phyloP scores from a whole-genome alignment of 345 rosid species.

The Citrus australasica region DNA sequence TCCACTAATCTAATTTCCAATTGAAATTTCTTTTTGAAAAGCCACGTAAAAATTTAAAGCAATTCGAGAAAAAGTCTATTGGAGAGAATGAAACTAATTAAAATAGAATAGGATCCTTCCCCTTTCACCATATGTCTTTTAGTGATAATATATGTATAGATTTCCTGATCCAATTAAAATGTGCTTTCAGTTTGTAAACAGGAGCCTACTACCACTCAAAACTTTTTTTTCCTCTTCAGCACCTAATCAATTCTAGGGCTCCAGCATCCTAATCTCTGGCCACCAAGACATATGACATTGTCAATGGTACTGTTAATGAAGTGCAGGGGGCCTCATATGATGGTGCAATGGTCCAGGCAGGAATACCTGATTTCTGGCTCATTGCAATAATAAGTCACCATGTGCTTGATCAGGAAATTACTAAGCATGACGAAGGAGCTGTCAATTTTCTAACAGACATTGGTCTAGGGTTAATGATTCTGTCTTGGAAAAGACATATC shows the following conservation, averaged over 20 bases:
- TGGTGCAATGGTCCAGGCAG: slow-evolving; percentile 50
- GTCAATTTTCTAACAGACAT: slow-evolving; percentile 78
- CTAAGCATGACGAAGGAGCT: slow-evolving; percentile 91
- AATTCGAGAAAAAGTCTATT: too few species aligned
- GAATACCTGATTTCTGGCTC: slow-evolving; percentile 95
- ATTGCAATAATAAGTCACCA: slow-evolving; percentile 88
- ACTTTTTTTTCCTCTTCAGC: too few species aligned
- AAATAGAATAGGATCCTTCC: too few species aligned
- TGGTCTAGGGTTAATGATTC: slow-evolving; percentile 80
- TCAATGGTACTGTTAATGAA: slow-evolving; percentile 47
- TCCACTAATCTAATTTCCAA: too few species aligned
- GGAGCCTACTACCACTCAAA: too few species aligned
- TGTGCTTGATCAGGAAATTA: slow-evolving; percentile 78
- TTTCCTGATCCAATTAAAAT: too few species aligned
- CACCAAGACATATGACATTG: slow-evolving; percentile 68
- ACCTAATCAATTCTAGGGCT: slow-evolving; percentile 44
- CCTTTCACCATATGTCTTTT: too few species aligned
- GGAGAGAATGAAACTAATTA: too few species aligned
- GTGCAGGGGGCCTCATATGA: slow-evolving; percentile 37
- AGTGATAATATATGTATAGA: too few species aligned
- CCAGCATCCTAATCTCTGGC: slow-evolving; percentile 7
- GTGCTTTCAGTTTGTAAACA: too few species aligned
- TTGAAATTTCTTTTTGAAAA: too few species aligned
- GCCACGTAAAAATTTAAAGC: too few species aligned
- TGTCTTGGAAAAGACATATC: slow-evolving; percentile 81